phyloP scores from a whole-genome alignment of 2,329 filamentous ascomycete species.

The Verticillium nonalfalfae region DNA sequence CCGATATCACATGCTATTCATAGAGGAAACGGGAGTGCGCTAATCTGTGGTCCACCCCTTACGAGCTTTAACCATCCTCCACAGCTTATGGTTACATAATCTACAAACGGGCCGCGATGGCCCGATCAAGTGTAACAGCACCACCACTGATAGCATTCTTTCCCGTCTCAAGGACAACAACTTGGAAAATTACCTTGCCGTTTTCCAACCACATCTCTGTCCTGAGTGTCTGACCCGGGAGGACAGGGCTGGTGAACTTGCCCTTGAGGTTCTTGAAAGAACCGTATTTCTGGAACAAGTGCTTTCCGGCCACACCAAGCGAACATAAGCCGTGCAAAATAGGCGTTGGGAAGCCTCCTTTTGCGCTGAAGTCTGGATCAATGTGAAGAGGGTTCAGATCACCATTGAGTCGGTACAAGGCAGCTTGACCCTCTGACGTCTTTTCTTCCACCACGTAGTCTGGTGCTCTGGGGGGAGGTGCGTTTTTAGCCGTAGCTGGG shows the following conservation, averaged over 20 bases:
- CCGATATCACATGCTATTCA: no score
- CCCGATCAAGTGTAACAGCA: conserved; percentile 63
- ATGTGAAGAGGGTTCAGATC: conserved; percentile 97
- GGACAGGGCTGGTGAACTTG: conserved; percentile 77
- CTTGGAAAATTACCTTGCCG: conserved; percentile 74
- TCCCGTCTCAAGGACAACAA: conserved; percentile 85
- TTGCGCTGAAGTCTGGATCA: conserved; percentile 88
- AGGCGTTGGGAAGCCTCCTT: conserved; percentile 88
- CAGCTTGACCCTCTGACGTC: conserved; percentile 87
- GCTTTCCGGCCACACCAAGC: conserved; percentile 87
- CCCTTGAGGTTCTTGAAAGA: conserved; percentile 88
- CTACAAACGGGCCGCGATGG: conserved; percentile 11
- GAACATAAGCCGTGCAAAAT: conserved; percentile 97
- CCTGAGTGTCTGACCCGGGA: conserved; percentile 82
- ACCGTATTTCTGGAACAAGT: conserved; percentile 78
- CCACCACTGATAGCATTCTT: conserved; percentile 80
- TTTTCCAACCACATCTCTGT: conserved; percentile 95
- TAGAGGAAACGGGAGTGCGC: no score
- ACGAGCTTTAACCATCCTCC: no score
- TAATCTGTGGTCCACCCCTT: no score
- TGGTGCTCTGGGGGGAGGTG: conserved; percentile 67
- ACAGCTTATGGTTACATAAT: no score
- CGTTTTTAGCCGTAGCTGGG: conserved; percentile 71
- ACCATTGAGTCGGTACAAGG: conserved; percentile 85
- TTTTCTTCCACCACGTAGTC: conserved; percentile 80